Evolutionary conservation across 2,329 filamentous ascomycete species (phyloP).

Genomic region (Fusarium papillatum): DNA sequence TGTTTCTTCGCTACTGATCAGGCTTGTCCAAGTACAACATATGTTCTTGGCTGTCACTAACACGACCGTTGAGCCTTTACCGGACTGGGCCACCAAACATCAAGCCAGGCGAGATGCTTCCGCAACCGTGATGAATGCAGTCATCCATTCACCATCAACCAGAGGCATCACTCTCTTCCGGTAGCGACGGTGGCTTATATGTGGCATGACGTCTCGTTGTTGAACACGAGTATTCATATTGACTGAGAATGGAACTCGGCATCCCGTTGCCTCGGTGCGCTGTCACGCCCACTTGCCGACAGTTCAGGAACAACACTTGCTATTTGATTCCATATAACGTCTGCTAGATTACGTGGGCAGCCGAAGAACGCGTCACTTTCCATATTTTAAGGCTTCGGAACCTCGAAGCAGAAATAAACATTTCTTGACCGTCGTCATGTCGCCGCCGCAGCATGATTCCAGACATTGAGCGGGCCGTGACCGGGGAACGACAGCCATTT

Average conservation of each 20-base stretch:
- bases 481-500: conserved; percentile 3
- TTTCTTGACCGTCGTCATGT: not conserved
- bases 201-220: not conserved
- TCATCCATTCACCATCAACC: not conserved
- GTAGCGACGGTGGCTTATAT: not conserved
- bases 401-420: not conserved
- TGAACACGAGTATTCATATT: not conserved
- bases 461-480: conserved; percentile 9
- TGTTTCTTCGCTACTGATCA: not conserved
- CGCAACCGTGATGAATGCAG: not conserved
- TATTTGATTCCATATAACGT: not conserved
- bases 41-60: not conserved
- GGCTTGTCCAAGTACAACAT: not conserved
- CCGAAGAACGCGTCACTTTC: not conserved
- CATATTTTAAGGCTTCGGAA: not conserved
- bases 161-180: not conserved
- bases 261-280: not conserved
- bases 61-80: not conserved
- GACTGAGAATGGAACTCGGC: not conserved
- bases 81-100: not conserved
- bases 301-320: not conserved
- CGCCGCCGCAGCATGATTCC: not conserved
- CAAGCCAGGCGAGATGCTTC: not conserved
- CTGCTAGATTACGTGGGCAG: not conserved
- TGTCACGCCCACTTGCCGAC: not conserved